Base-by-base conservation (phyloP, 768 basidiomycete genomes). In the Podaxis sp. region DNA sequence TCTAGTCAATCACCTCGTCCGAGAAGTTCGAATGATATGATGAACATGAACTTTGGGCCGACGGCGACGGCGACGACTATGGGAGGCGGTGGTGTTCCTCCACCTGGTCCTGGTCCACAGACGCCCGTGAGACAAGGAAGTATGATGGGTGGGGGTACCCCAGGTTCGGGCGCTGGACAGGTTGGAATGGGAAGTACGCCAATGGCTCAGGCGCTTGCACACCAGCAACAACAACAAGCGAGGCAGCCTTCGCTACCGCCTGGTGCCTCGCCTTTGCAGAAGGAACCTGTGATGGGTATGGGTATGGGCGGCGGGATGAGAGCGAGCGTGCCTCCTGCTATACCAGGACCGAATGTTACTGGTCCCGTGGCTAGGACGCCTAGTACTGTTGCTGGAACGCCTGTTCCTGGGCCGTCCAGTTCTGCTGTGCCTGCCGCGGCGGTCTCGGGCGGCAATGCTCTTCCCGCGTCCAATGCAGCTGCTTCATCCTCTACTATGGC, bases 401-500 rank as follows among this genome's bases (percentile, higher is more conserved):
- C 63, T 19, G 52, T 50, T 33, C 51, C 63, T 56, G 63, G 63
- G 40, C 27, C 47, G 22, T 43, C 51, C 4, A 13, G 25, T 17
- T 36, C 60, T 43, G 17, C 15, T 24, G 49, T 59, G 12, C 60
- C 60, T 2, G 5, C 52, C 8, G 22, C 60, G 6, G 54, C 55
- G 15, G 36, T 46, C 2, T 61, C 59, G 15, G 59, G 64, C 54
- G 53, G 59, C 40, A 54, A 58, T n/a, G 38, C 47, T 8, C 22
- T 60, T 17, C 47, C 64, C 4, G 50, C 53, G 43, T 24, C 40
- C 36, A 47, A 27, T 37, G 27, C 57, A 17, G 27, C 13, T 60
- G 59, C 63, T 19, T 57, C 67, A 7, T 47, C 67, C 27, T 12
- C 64, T 29, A 55, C 55, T 25, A 59, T 68, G 47, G 11, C 68